phyloP scores from a whole-genome alignment of 495 filamentous ascomycete species.

The Trichoderma gamsii region DNA sequence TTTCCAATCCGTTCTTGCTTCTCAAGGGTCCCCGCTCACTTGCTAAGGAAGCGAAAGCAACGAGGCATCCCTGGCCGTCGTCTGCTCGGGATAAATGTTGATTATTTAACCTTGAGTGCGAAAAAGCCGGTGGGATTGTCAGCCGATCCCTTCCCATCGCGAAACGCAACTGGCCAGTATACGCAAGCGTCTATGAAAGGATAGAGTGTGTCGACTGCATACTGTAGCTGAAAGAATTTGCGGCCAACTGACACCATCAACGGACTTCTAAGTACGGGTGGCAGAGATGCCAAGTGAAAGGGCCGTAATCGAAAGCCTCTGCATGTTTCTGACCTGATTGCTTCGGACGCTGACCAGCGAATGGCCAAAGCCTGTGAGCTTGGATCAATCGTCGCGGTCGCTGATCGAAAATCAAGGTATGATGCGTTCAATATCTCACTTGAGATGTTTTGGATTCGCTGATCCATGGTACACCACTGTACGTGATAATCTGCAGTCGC shows the following conservation, averaged over 20 bases:
- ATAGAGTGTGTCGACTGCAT: neutral
- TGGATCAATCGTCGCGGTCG: neutral
- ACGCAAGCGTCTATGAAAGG: neutral
- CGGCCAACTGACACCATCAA: neutral
- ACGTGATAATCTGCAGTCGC: constrained; percentile 9
- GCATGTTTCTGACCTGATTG: neutral
- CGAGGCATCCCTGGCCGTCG: constrained; percentile 2
- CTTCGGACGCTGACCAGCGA: neutral
- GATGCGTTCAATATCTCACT: constrained; percentile 6
- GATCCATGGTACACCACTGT: neutral
- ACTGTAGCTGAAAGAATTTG: neutral
- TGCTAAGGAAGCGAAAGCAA: constrained; percentile 1
- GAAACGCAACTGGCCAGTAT: neutral
- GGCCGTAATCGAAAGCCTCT: neutral
- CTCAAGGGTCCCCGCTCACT: neutral
- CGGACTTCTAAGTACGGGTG: neutral
- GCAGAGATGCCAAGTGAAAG: neutral
- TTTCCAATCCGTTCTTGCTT: neutral
- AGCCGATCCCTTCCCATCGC: constrained; percentile 8
- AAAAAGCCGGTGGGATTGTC: constrained; percentile 3
- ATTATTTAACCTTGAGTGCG: constrained; percentile 3
- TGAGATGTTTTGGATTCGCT: constrained; percentile 7
- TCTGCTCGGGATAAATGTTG: constrained; percentile 6
- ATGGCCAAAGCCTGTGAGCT: constrained; percentile 1
- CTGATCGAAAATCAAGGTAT: neutral